Evolutionary conservation across 2,329 filamentous ascomycete species (phyloP).

Genomic region (Bipolaris gigantea): DNA sequence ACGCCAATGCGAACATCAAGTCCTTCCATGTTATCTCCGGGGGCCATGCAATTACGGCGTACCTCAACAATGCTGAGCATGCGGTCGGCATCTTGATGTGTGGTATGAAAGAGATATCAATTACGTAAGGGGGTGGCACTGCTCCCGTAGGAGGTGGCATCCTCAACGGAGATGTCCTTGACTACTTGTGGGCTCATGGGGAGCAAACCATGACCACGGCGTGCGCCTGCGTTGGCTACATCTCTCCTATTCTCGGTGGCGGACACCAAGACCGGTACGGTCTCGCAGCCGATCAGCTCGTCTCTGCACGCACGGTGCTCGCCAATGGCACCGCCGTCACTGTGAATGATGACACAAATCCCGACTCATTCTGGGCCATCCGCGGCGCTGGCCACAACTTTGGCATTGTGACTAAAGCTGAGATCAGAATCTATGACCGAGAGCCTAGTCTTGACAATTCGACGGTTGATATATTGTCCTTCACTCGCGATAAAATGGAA

Average conservation of each 20-base stretch:
- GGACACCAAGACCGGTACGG: slow-evolving; percentile 56
- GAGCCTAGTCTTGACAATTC: slow-evolving; percentile 12
- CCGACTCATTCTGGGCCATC: slow-evolving; percentile 46
- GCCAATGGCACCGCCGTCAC: slow-evolving; percentile 37
- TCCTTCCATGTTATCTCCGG: slow-evolving; percentile 44
- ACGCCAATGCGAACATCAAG: slow-evolving; percentile 26
- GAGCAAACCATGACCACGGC: slow-evolving; percentile 28
- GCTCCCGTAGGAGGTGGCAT: slow-evolving; percentile 34
- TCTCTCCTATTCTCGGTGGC: slow-evolving; percentile 59
- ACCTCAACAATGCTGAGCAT: slow-evolving; percentile 26
- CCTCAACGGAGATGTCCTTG: slow-evolving; percentile 28
- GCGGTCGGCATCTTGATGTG: slow-evolving; percentile 40
- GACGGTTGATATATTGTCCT: slow-evolving; percentile 17
- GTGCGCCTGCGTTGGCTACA: slow-evolving; percentile 51
- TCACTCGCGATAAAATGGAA: slow-evolving; percentile 24
- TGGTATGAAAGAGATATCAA: slow-evolving; percentile 23
- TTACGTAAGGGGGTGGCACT: slow-evolving; percentile 25
- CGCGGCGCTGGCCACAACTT: slow-evolving; percentile 42
- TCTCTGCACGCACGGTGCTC: slow-evolving; percentile 44
- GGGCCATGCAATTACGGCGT: slow-evolving; percentile 38
- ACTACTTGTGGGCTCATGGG: slow-evolving; percentile 29
- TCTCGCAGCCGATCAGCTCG: slow-evolving; percentile 28
- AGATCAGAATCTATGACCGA: slow-evolving; percentile 23
- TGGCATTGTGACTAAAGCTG: slow-evolving; percentile 34
- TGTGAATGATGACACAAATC: slow-evolving; percentile 35